These are phyloP conservation scores for Parietaria judaica DNA, from an alignment of 306 rosid genomes.

Conservation along the genomic window DNA sequence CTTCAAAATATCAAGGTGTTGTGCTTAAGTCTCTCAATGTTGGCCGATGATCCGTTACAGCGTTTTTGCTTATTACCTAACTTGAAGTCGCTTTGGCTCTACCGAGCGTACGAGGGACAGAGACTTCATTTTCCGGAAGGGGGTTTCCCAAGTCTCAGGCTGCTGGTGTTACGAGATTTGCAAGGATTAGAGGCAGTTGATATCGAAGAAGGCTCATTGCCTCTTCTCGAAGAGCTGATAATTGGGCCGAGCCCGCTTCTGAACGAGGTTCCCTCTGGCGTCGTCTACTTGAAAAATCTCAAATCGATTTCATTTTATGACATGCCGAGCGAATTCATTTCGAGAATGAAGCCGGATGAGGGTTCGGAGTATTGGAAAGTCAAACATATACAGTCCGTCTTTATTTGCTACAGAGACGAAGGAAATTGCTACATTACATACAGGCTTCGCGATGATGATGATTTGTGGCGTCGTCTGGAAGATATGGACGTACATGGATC, in stretches of 20 bases:
- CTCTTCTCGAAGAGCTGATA: not conserved
- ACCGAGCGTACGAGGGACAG: too few species aligned
- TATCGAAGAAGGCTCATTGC: constrained; percentile 14
- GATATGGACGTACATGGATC: not conserved
- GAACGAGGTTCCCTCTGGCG: constrained; percentile 7
- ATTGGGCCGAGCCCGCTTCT: not conserved
- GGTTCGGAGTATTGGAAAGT: not conserved
- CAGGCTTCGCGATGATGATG: too few species aligned
- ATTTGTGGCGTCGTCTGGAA: not conserved
- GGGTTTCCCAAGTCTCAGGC: too few species aligned
- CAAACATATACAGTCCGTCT: not conserved
- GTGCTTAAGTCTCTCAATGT: too few species aligned
- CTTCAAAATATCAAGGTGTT: too few species aligned
- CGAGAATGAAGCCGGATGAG: not conserved
- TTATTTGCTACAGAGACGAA: too few species aligned
- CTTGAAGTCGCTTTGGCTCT: too few species aligned
- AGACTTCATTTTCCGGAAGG: too few species aligned
- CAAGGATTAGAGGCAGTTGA: not conserved
- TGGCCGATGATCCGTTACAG: too few species aligned
- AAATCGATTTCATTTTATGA: not conserved
- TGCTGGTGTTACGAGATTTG: too few species aligned
- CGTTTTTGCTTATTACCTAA: too few species aligned
- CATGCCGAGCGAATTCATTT: not conserved
- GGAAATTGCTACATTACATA: too few species aligned
- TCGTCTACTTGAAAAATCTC: not conserved